Evolutionary conservation across 805 yeast genomes (phyloP).

Genomic region (Kuraishia borneana): DNA sequence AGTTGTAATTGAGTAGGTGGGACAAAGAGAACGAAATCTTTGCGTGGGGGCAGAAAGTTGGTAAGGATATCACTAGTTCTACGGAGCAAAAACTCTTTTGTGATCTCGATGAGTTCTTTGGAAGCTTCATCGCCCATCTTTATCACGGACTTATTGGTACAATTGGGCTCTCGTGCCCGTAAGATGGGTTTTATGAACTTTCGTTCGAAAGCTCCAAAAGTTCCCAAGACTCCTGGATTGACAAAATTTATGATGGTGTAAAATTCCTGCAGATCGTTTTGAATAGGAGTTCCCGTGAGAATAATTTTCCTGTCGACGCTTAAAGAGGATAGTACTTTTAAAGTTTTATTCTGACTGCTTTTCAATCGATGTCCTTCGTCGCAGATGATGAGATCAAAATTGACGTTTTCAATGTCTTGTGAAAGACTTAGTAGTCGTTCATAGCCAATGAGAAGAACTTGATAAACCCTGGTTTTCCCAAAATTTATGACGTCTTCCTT

Average conservation of each 20-base stretch:
- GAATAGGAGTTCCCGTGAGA: constrained; percentile 87
- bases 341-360: constrained; percentile 57
- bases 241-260: constrained; percentile 71
- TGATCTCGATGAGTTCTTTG: constrained; percentile 48
- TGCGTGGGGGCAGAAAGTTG: constrained; percentile 57
- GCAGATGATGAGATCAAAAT: constrained; percentile 67
- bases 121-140: constrained; percentile 52
- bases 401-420: constrained; percentile 31
- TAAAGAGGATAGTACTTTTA: constrained; percentile 48
- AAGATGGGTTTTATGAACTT: constrained; percentile 61
- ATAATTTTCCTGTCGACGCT: constrained; percentile 47
- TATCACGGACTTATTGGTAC: constrained; percentile 35
- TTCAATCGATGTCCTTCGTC: constrained; percentile 95
- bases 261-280: constrained; percentile 81
- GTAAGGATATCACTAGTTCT: constrained; percentile 43
- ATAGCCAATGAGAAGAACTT: constrained; percentile 78
- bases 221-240: constrained; percentile 76
- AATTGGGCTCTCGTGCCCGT: constrained; percentile 55
- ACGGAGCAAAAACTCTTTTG: constrained; percentile 61
- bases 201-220: constrained; percentile 43
- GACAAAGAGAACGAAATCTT: constrained; percentile 69
- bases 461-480: constrained; percentile 60
- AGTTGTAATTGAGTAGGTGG: constrained; percentile 61
- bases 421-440: constrained; percentile 58
- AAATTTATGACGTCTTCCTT: constrained; percentile 47